Conservation (phyloP, 192 early-diverging fungal genomes). For the Geranomyces variabilis region DNA sequence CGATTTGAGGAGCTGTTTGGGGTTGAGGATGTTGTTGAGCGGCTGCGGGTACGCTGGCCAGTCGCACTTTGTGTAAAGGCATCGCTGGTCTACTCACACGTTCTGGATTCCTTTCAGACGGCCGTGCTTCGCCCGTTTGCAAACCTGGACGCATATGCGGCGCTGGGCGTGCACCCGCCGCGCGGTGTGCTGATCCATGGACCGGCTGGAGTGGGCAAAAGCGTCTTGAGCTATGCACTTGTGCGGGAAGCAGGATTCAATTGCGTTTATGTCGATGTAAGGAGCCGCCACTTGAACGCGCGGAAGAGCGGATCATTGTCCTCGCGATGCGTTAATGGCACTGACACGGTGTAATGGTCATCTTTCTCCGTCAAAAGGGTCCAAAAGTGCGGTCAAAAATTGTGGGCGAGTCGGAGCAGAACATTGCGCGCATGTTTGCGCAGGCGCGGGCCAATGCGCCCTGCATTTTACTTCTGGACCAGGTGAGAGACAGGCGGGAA, state of each 20-base stretch:
- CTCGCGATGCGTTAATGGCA: neutral
- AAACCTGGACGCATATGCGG: conserved; percentile 51
- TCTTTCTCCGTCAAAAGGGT: conserved; percentile 47
- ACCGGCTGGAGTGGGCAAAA: conserved; percentile 89
- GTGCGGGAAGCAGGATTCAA: conserved; percentile 78
- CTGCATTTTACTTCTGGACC: conserved; percentile 91
- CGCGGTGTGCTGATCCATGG: conserved; percentile 85
- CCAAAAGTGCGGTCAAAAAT: conserved; percentile 87
- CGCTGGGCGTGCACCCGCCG: conserved; percentile 72
- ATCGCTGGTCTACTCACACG: too few relatives aligned
- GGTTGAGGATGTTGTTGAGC: conserved; percentile 55
- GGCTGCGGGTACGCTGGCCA: too few relatives aligned
- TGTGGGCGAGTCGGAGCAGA: conserved; percentile 91
- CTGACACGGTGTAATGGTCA: too few relatives aligned
- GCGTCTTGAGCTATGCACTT: conserved; percentile 82
- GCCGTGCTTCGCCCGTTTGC: conserved; percentile 62
- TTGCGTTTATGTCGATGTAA: conserved; percentile 81
- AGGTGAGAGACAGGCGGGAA: conserved; percentile 51
- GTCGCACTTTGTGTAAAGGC: too few relatives aligned
- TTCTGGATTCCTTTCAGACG: too few relatives aligned
- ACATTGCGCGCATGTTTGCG: conserved; percentile 81
- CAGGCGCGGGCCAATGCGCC: conserved; percentile 82
- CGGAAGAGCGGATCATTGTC: neutral
- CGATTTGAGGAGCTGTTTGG: conserved; percentile 69
- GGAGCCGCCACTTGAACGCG: neutral